Conservation (phyloP, 2,329 filamentous ascomycete species). For the Cephalotrichum gorgonifer region DNA sequence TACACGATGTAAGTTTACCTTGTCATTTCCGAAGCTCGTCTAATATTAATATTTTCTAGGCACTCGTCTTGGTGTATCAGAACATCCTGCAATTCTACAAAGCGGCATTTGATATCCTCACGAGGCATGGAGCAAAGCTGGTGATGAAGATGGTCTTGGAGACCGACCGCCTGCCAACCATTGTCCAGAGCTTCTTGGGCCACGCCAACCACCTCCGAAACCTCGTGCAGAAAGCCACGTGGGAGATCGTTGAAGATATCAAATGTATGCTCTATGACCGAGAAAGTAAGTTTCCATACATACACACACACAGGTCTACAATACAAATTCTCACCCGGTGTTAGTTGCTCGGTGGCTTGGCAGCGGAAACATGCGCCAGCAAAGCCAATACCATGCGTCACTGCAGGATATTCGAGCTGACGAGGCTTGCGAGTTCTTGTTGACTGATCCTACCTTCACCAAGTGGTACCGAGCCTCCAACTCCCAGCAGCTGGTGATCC, state of each 20-base stretch:
- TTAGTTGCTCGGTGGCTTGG: background rate
- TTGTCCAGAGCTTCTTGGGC: slow-evolving; percentile 14
- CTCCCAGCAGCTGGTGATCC: slow-evolving; percentile 8
- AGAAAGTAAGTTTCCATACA: slow-evolving; percentile 10
- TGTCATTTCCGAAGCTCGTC: background rate
- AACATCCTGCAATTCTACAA: slow-evolving; percentile 17
- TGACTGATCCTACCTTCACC: slow-evolving; percentile 5
- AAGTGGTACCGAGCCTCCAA: slow-evolving; percentile 7
- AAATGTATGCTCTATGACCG: slow-evolving; percentile 14
- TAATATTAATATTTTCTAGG: slow-evolving; percentile 8
- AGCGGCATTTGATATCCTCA: slow-evolving; percentile 14
- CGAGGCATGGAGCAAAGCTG: slow-evolving; percentile 11
- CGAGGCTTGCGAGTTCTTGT: slow-evolving; percentile 9
- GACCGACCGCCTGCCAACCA: slow-evolving; percentile 12
- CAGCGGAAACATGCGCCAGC: background rate
- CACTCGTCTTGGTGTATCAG: slow-evolving; percentile 15
- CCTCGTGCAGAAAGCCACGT: slow-evolving; percentile 14
- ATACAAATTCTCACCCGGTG: background rate
- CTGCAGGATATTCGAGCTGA: slow-evolving; percentile 8
- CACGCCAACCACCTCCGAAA: slow-evolving; percentile 14
- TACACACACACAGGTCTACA: background rate
- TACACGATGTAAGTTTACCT: slow-evolving; percentile 8
- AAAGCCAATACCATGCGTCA: slow-evolving; percentile 8
- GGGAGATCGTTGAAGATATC: slow-evolving; percentile 14
- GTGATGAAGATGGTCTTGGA: slow-evolving; percentile 14